Conservation (phyloP, 108 stramenopile genomes). For the Nannochloropsis gaditana region DNA sequence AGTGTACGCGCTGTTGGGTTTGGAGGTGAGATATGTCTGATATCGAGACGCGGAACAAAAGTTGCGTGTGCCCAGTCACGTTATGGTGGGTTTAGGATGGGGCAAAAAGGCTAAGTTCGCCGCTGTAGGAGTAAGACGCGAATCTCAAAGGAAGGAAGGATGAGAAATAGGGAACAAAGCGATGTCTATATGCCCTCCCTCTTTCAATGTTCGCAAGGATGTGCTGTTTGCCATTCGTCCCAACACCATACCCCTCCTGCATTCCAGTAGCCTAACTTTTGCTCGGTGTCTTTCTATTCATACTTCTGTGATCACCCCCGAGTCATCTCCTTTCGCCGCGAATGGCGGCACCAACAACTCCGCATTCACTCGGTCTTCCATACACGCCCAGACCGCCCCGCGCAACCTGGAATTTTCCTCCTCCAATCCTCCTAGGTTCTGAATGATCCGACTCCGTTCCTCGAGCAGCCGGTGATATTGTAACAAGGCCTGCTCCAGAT, state of each 20-base stretch:
- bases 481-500: neutral
- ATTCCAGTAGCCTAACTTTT: neutral
- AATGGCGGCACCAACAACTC: constrained; percentile 17
- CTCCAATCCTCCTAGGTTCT: neutral
- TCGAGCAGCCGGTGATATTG: neutral
- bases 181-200: neutral
- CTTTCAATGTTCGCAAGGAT: neutral
- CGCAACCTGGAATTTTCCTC: neutral
- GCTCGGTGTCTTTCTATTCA: neutral
- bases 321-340: neutral
- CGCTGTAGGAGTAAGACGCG: too few relatives aligned
- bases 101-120: too few relatives aligned
- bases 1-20: too few relatives aligned
- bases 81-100: too few relatives aligned
- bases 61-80: neutral
- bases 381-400: neutral
- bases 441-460: neutral
- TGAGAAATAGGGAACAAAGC: neutral
- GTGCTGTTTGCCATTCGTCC: neutral
- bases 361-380: neutral
- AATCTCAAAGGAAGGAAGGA: neutral
- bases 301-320: neutral
- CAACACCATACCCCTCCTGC: neutral
- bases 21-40: neutral
- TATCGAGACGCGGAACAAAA: neutral